Evolutionary conservation across 768 basidiomycete species (phyloP).

Genomic region (Mycena rebaudengoi): DNA sequence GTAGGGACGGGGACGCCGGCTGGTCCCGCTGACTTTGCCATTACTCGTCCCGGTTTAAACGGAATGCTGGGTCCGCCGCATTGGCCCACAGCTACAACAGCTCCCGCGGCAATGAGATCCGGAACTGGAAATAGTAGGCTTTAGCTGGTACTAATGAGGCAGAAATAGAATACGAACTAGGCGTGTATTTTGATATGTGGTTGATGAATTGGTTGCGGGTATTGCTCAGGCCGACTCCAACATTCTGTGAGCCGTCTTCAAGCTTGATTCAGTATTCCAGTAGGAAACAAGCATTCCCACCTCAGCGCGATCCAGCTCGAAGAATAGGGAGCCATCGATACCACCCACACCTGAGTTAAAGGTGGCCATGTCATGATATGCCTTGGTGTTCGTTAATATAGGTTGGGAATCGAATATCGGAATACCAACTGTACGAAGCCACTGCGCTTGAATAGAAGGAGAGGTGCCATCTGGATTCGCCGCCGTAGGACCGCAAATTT

Average conservation of each 20-base stretch:
- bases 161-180: neutral
- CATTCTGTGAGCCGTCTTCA: constrained; percentile 1
- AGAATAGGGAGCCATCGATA: constrained; percentile 13
- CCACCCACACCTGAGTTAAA: constrained; percentile 11
- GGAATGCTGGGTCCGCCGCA: constrained; percentile 18
- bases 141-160: neutral
- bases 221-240: constrained; percentile 11
- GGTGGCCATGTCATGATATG: constrained; percentile 19
- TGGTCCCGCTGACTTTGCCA: constrained; percentile 6
- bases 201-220: constrained; percentile 3
- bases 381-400: neutral
- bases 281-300: neutral
- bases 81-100: constrained; percentile 2
- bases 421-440: constrained; percentile 12
- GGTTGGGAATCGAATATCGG: neutral
- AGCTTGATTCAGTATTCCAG: neutral
- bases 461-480: constrained; percentile 9
- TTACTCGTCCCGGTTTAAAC: constrained; percentile 7
- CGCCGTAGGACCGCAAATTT: neutral
- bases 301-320: constrained; percentile 15
- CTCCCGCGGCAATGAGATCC: constrained; percentile 16
- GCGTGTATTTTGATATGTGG: constrained; percentile 8
- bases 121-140: neutral
- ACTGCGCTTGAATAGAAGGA: constrained; percentile 13
- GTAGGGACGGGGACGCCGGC: constrained; percentile 18